Percentiles rank a stretch among this genome's conserved stretches.
phyloP scores from a whole-genome alignment of 208 protist genomes.

The Herpetomonas samuelpessoai region DNA sequence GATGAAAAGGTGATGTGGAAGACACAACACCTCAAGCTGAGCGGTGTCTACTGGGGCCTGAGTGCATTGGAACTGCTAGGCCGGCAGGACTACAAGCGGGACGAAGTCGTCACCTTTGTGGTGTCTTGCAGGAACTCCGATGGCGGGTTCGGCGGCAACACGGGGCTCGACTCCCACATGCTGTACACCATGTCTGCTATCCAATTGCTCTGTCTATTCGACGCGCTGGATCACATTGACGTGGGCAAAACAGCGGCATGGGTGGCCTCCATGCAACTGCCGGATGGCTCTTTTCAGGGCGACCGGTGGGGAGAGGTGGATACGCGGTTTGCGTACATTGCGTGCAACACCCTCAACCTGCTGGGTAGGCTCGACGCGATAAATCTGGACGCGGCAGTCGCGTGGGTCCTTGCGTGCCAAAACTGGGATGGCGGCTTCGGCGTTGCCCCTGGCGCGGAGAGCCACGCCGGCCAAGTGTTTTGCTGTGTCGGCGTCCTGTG shows the following conservation, averaged over 20 bases:
- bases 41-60: constrained; percentile 97
- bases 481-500: constrained; percentile 97
- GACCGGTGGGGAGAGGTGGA: constrained; percentile 99
- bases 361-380: constrained; percentile 76
- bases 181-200: constrained; percentile 98
- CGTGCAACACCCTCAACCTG: constrained; percentile 93
- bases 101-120: constrained; percentile 93
- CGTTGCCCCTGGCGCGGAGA: constrained; percentile 93
- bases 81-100: constrained; percentile 70
- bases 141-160: constrained; percentile 98
- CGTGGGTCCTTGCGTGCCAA: constrained; percentile 92
- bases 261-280: constrained; percentile 91
- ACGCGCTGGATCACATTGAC: constrained; percentile 66
- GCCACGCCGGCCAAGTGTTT: constrained; percentile 98
- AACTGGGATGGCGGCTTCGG: constrained; percentile 99
- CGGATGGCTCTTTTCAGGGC: constrained; percentile 98
- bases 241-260: constrained; percentile 58
- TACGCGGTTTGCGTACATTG: constrained; percentile 98
- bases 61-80: constrained; percentile 78
- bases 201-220: constrained; percentile 91
- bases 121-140: constrained; percentile 88
- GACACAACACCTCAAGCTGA: constrained; percentile 97
- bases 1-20: constrained; percentile 89
- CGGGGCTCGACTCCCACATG: constrained; percentile 97
- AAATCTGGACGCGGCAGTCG: constrained; percentile 86